Evolutionary conservation across 495 filamentous ascomycete species (phyloP).

Genomic region (Penicillium dipodomyicola): DNA sequence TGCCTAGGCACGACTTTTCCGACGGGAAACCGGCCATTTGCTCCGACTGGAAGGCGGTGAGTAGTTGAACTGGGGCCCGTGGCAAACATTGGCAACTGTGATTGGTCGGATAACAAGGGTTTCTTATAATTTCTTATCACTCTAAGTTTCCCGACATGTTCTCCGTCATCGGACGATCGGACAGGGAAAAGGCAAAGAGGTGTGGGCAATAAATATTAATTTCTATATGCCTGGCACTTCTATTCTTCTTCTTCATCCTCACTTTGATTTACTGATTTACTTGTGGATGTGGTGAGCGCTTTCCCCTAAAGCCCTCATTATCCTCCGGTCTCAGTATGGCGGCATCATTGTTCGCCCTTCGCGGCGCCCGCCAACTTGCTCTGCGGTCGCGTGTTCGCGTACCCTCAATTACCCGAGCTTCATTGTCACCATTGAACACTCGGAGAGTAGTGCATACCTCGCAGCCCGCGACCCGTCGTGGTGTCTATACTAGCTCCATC

Average conservation of each 20-base stretch:
- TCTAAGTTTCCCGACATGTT: conserved; percentile 12
- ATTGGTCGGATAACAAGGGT: conserved; percentile 14
- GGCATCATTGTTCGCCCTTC: conserved; percentile 44
- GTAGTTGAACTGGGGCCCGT: not conserved
- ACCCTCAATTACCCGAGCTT: conserved; percentile 27
- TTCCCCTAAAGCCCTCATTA: conserved; percentile 13
- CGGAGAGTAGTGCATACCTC: conserved; percentile 27
- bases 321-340: conserved; percentile 32
- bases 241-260: conserved; percentile 38
- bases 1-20: not conserved
- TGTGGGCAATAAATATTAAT: conserved; percentile 16
- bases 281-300: conserved; percentile 21
- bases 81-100: not conserved
- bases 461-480: conserved; percentile 30
- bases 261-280: conserved; percentile 14
- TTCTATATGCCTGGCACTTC: conserved; percentile 6
- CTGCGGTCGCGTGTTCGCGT: conserved; percentile 37
- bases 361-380: conserved; percentile 43
- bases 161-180: conserved; percentile 5
- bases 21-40: not conserved
- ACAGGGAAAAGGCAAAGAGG: not conserved
- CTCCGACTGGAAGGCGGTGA: not conserved
- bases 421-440: conserved; percentile 30
- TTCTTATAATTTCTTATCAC: conserved; percentile 1
- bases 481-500: conserved; percentile 43